Base-by-base conservation (phyloP, 495 filamentous ascomycete genomes). In the Penicillium goetzii region DNA sequence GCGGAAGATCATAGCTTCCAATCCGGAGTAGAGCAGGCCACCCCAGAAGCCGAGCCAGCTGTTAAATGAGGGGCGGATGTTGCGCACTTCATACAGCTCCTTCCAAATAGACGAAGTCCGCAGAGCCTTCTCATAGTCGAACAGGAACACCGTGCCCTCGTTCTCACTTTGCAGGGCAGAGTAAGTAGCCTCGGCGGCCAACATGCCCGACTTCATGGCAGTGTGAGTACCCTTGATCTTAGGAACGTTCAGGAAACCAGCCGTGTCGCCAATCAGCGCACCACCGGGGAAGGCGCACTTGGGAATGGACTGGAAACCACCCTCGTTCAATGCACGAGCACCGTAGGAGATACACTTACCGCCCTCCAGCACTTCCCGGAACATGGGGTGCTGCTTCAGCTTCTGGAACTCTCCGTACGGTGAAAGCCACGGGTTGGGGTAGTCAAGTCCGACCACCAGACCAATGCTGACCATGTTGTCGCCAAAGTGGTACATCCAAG, bases 191-290 rank as follows among this genome's bases (percentile, higher is more conserved):
- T 98, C 92, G 14, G 95, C 95, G 12, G 96, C 96, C 21, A 99
- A 81, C 92, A 98, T 99, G 62, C 95, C 95, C 4, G 90, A 93
- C 71, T 91, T 92, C 94, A 99, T 98, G 30, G 95, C 91, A 19
- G 95, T 97, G 76, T 99, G 95, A 7, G 94, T 97, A 65, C 95
- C 95, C 78, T 99, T 99, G 75, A 99, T 91, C 79, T 99, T 98
- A 41, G 95, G 95, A 26, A 99, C 91, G 73, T 99, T 99, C 72
- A 99, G 81, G 73, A 99, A 97, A 12, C 95, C 95, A 38, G 95
- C 95, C 19, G 93, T 93, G 72, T 98, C 96, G 33, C 95, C 95
- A 61, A 99, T 97, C 41, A 99, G 80, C 30, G 96, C 96, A 51
- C 95, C 95, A 47, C 95, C 95, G 26, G 95, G 95, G 79, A 99